phyloP scores from a whole-genome alignment of 1,284 basidiomycete species.

The Lignosus rhinocerotis region DNA sequence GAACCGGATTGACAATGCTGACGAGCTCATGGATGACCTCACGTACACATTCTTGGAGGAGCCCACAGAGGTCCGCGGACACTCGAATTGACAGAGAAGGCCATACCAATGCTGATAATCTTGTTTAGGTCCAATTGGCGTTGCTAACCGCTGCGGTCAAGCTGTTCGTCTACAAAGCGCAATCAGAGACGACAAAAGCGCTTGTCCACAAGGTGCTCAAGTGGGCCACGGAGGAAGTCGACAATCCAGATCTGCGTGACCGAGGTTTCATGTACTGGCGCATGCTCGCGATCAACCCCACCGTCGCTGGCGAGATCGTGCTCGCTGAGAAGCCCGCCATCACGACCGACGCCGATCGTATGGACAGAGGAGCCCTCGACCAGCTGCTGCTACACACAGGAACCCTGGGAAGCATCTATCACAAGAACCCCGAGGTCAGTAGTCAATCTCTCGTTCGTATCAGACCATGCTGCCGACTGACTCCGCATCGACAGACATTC shows the following conservation, averaged over 20 bases:
- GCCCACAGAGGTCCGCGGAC: slow-evolving; percentile 71
- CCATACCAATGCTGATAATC: not conserved
- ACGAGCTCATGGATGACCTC: slow-evolving; percentile 93
- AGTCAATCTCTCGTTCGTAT: slow-evolving; percentile 1
- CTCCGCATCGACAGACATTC: slow-evolving; percentile 59
- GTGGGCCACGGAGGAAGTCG: slow-evolving; percentile 96
- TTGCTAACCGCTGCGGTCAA: slow-evolving; percentile 96
- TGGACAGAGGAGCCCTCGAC: slow-evolving; percentile 94
- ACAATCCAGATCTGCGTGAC: slow-evolving; percentile 96
- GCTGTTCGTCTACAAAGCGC: slow-evolving; percentile 90
- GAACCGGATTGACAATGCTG: slow-evolving; percentile 93
- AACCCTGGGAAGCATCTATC: slow-evolving; percentile 84
- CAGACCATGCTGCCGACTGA: not conserved
- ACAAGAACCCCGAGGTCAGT: slow-evolving; percentile 82
- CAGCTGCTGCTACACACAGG: slow-evolving; percentile 83
- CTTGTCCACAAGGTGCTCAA: slow-evolving; percentile 96
- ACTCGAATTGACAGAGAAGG: not conserved
- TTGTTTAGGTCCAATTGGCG: slow-evolving; percentile 86
- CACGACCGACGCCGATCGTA: slow-evolving; percentile 96
- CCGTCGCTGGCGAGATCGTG: slow-evolving; percentile 90
- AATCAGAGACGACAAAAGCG: slow-evolving; percentile 83
- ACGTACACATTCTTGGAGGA: slow-evolving; percentile 93
- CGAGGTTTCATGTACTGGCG: slow-evolving; percentile 99
- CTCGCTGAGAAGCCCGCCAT: slow-evolving; percentile 93
- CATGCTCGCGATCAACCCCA: slow-evolving; percentile 90